Evolutionary conservation across 345 rosid species (phyloP).

Genomic region (Salix purpurea): DNA sequence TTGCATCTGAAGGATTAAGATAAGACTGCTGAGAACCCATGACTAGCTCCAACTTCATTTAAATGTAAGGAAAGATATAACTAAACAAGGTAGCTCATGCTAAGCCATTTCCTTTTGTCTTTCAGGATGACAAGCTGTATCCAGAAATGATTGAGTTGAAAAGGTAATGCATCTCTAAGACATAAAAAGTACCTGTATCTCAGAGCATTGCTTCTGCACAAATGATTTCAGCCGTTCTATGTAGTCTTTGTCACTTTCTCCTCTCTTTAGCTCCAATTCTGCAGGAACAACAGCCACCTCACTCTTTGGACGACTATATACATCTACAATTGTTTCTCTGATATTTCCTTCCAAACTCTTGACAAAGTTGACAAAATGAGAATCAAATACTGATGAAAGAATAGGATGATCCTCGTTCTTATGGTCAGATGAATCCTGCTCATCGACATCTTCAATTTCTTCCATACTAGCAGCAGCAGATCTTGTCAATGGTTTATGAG

Average conservation of each 20-base stretch:
- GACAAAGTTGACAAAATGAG: conserved; percentile 49
- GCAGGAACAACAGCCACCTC: conserved; percentile 86
- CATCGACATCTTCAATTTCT: conserved; percentile 66
- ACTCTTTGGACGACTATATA: conserved; percentile 74
- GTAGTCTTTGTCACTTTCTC: conserved; percentile 68
- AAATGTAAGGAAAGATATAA: neutral
- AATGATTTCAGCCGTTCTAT: conserved; percentile 67
- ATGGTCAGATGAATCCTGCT: conserved; percentile 41
- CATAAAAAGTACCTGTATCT: conserved; percentile 59
- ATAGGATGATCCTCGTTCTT: conserved; percentile 67
- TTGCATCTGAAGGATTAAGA: neutral
- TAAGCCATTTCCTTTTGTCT: neutral
- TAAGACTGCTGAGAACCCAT: neutral
- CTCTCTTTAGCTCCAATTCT: conserved; percentile 72
- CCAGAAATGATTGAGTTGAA: neutral
- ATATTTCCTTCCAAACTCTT: conserved; percentile 59
- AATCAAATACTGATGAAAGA: conserved; percentile 59
- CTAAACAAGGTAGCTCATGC: neutral
- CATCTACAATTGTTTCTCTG: conserved; percentile 62
- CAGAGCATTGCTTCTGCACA: conserved; percentile 81
- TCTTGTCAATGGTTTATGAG: conserved; percentile 61
- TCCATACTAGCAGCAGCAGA: conserved; percentile 80
- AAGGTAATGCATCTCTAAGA: neutral
- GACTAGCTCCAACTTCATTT: neutral
- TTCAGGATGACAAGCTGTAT: neutral